Conservation (phyloP, 306 rosid species). For the Trichosanthes truncata region DNA sequence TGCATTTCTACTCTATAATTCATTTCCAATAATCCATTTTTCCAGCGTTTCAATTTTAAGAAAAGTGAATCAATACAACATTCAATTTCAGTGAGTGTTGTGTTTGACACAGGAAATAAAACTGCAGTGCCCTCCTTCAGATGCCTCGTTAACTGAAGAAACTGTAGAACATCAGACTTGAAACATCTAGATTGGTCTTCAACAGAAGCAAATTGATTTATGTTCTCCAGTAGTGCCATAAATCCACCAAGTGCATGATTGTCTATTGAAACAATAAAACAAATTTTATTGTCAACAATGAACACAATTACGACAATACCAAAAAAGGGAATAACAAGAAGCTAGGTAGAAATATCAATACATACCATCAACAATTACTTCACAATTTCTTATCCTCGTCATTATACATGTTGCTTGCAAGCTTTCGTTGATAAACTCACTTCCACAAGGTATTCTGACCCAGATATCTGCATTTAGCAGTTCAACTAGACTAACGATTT, state of each 20-base stretch:
- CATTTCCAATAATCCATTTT: conserved; percentile 30
- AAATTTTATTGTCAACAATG: conserved; percentile 4
- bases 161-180: conserved; percentile 68
- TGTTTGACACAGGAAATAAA: conserved; percentile 23
- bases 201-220: conserved; percentile 44
- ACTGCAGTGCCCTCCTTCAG: conserved; percentile 25
- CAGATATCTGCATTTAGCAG: conserved; percentile 69
- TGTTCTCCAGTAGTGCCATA: conserved; percentile 42
- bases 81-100: conserved; percentile 41
- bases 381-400: conserved; percentile 48
- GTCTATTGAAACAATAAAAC: conserved; percentile 32
- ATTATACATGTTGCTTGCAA: conserved; percentile 39
- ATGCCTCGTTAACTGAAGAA: conserved; percentile 43
- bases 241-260: conserved; percentile 41
- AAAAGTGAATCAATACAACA: conserved; percentile 38
- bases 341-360: conserved; percentile 16
- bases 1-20: conserved; percentile 42
- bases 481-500: conserved; percentile 35
- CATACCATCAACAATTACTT: conserved; percentile 59
- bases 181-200: conserved; percentile 53
- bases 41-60: conserved; percentile 30
- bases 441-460: conserved; percentile 61
- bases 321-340: conserved; percentile 4
- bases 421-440: conserved; percentile 22
- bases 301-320: conserved; percentile 10